Conservation (phyloP, 2,329 filamentous ascomycete species). For the Scopulariopsis brevicaulis region DNA sequence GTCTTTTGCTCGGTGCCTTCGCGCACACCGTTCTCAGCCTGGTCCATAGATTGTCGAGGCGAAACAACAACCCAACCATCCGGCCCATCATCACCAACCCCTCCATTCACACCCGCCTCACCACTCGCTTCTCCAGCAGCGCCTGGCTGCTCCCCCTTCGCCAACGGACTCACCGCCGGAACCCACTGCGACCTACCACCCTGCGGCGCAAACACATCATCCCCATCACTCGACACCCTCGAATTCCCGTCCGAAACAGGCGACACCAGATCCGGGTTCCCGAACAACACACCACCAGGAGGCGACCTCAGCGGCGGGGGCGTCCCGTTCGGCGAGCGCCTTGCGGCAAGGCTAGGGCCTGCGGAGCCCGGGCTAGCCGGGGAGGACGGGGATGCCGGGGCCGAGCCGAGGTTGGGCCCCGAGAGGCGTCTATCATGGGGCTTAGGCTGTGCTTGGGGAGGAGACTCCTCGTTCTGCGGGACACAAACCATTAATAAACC, state of each 20-base stretch:
- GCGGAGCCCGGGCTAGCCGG: not conserved
- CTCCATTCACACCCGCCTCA: not conserved
- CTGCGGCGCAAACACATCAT: conserved; percentile 3
- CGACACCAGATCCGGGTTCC: conserved; percentile 18
- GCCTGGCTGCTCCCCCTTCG: not conserved
- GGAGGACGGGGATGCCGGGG: not conserved
- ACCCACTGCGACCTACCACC: not conserved
- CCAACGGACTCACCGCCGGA: conserved; percentile 1
- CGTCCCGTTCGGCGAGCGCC: not conserved
- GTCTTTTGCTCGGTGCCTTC: not conserved
- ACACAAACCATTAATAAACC: conserved; percentile 22
- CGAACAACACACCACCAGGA: conserved; percentile 5
- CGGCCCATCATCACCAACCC: not conserved
- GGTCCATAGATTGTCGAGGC: not conserved
- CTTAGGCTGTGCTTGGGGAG: conserved; percentile 16
- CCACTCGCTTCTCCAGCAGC: not conserved
- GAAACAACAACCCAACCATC: conserved; percentile 19
- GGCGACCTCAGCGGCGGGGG: conserved; percentile 3
- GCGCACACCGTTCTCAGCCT: not conserved
- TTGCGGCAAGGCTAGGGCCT: not conserved
- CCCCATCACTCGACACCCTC: conserved; percentile 1
- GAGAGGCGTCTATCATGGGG: conserved; percentile 18
- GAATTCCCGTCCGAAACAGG: conserved; percentile 17
- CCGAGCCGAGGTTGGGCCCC: not conserved
- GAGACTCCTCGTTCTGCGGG: conserved; percentile 22